Evolutionary conservation across 371 early-diverging fungal genomes (phyloP).

Genomic region (Mortierella sp.): DNA sequence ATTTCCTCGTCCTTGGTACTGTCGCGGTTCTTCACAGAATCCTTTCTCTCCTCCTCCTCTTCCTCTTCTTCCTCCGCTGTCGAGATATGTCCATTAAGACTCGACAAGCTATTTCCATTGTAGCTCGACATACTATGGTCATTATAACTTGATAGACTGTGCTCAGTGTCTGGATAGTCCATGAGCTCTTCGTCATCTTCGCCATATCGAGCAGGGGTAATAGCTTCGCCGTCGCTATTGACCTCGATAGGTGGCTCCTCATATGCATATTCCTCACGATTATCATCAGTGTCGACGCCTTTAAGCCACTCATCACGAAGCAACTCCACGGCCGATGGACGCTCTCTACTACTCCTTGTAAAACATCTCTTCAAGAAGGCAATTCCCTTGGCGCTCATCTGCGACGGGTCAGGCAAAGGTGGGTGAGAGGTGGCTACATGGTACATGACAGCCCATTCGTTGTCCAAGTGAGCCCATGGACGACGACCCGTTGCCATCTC

Average conservation of each 20-base stretch:
- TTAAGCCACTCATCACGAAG: conserved; percentile 82
- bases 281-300: conserved; percentile 55
- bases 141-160: neutral
- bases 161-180: neutral
- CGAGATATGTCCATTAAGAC: neutral
- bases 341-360: conserved; percentile 75
- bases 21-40: neutral
- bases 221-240: conserved; percentile 21
- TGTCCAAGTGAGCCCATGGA: conserved; percentile 94
- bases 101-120: neutral
- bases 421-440: conserved; percentile 83
- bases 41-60: neutral
- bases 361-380: conserved; percentile 87
- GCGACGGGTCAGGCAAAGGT: conserved; percentile 76
- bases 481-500: conserved; percentile 96
- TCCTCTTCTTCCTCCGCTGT: neutral
- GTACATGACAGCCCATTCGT: conserved; percentile 95
- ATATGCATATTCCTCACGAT: conserved; percentile 14
- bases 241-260: conserved; percentile 21
- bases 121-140: neutral
- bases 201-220: neutral
- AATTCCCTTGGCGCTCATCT: conserved; percentile 74
- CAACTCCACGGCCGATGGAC: conserved; percentile 84
- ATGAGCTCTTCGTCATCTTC: conserved; percentile 4
- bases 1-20: neutral